Evolutionary conservation across 225 moss, liverwort and hornwort species (phyloP), one percentile per base, ranked within the genome.

Genomic region (Marchantia polymorpha): DNA sequence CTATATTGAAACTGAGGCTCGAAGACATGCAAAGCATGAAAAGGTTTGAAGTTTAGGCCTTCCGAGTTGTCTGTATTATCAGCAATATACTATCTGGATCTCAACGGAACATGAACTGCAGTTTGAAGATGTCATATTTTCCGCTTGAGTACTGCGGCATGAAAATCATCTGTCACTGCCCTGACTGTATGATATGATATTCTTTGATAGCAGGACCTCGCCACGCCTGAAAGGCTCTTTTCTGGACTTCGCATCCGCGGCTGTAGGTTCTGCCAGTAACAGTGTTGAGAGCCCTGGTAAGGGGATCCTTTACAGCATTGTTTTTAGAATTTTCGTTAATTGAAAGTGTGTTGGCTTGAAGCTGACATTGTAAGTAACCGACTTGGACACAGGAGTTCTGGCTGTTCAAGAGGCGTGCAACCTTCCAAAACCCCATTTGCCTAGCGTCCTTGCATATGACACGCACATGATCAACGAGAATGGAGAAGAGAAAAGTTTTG

Each of bases 401-500:
- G 56, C 73, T 61, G 68, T 39, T 31, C 74, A 78, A 46, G 79
- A 66, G 52, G 64, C n/a, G 68, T 5, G 50, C 54, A 27, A 26
- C 15, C 53, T 63, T 51, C 15, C 66, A 77, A 26, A 64, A 69
- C 55, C 56, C 22, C 73, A 22, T 26, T 47, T 66, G 30, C 20
- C 69, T 30, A 80, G 31, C 51, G 58, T 80, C 60, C 74, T 80
- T 68, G 87, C 75, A 82, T 84, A 80, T 53, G 78, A 87, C 73
- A 19, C 58, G 23, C 12, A 73, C 3, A 22, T 87, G 60, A 56
- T 87, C 23, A 69, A 23, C 71, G 80, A 64, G n/a, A 55, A 80
- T 69, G 87, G 84, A 19, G 26, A 47, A 55, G 87, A 84, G 23
- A 78, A 25, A 78, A 74, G 73, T 49, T 88, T 88, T 52, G 87